These are phyloP conservation scores for Helichrysum umbraculigerum DNA, from an alignment of 129 eudicot species.

Conservation along the genomic window DNA sequence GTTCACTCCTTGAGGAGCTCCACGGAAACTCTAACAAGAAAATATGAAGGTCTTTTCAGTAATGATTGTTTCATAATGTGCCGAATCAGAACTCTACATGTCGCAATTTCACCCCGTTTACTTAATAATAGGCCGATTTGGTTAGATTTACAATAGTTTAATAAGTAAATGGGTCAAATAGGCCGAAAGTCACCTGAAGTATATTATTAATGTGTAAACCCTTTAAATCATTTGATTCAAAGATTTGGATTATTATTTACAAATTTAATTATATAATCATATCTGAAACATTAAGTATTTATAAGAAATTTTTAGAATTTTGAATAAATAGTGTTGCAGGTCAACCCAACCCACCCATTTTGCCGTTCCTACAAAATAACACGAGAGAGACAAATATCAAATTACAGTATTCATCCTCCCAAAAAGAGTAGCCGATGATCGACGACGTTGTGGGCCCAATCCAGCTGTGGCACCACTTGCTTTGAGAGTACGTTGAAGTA, in stretches of 20 bases:
- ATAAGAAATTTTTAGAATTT: no score
- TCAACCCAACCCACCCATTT: not conserved
- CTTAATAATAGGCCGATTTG: not conserved
- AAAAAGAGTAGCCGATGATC: constrained; percentile 77
- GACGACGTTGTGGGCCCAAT: constrained; percentile 82
- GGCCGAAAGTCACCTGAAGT: no score
- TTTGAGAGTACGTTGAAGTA: constrained; percentile 91
- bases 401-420: constrained; percentile 74
- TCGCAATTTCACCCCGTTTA: constrained; percentile 1
- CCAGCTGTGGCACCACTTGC: constrained; percentile 80
- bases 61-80: not conserved
- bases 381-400: not conserved
- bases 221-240: not conserved
- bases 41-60: constrained; percentile 16
- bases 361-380: not conserved
- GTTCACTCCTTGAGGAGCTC: constrained; percentile 81
- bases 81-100: not conserved
- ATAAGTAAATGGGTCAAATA: not conserved
- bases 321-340: not conserved
- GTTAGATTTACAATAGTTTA: not conserved
- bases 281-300: not conserved
- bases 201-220: not conserved
- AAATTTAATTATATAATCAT: no score
- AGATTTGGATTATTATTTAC: not conserved
- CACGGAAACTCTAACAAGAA: constrained; percentile 78